These are phyloP conservation scores for Kwoniella dejecticola DNA, from an alignment of 768 basidiomycete species.

Conservation along the genomic window DNA sequence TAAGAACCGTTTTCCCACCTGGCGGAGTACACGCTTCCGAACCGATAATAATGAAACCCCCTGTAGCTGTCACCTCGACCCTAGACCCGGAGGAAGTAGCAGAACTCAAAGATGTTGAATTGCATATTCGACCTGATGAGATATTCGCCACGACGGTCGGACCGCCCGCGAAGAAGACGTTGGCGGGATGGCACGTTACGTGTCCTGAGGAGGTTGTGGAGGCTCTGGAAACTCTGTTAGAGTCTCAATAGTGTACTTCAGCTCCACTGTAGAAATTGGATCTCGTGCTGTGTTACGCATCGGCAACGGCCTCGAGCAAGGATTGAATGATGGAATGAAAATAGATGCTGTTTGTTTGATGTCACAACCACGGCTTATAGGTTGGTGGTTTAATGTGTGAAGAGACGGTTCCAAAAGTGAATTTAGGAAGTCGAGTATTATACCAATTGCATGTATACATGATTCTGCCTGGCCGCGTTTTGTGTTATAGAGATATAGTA, in stretches of 20 bases:
- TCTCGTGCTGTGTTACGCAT: too few species aligned
- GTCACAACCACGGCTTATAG: too few species aligned
- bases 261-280: too few species aligned
- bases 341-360: neutral
- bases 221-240: conserved; percentile 60
- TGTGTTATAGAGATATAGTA: neutral
- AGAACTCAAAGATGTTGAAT: conserved; percentile 60
- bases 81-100: conserved; percentile 53
- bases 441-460: conserved; percentile 11
- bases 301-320: too few species aligned
- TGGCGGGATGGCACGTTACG: conserved; percentile 90
- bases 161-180: conserved; percentile 77
- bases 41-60: conserved; percentile 57
- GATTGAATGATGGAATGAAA: too few species aligned
- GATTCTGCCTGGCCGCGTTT: neutral
- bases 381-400: too few species aligned
- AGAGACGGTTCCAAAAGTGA: too few species aligned
- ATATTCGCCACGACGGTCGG: conserved; percentile 95
- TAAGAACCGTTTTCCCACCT: conserved; percentile 64
- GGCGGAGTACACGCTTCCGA: conserved; percentile 46
- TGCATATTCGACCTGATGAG: conserved; percentile 67
- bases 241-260: conserved; percentile 15
- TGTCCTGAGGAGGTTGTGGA: conserved; percentile 83
- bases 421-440: too few species aligned
- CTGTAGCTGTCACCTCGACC: conserved; percentile 61